Conservation (phyloP, 495 filamentous ascomycete genomes). For the Talaromyces trachyspermus region DNA sequence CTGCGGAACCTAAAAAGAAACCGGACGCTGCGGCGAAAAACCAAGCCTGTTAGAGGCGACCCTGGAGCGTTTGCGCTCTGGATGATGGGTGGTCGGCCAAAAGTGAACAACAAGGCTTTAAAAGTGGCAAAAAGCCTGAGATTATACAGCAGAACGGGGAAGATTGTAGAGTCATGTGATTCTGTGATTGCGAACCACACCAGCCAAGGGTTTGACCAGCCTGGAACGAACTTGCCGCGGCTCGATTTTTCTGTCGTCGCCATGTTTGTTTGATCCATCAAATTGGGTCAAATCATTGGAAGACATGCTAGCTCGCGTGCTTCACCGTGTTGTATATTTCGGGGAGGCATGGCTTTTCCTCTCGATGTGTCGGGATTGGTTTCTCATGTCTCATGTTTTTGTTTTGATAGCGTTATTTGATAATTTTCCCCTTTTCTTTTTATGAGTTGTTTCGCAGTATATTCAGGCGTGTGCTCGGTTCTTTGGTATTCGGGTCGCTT, state of each 20-base stretch:
- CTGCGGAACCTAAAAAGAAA: constrained; percentile 29
- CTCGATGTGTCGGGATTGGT: constrained; percentile 19
- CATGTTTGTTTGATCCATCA: not conserved
- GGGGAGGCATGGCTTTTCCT: constrained; percentile 27
- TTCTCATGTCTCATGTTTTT: constrained; percentile 11
- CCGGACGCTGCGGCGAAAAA: constrained; percentile 24
- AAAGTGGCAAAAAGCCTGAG: constrained; percentile 33
- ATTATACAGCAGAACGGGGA: constrained; percentile 16
- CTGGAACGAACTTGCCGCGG: not conserved
- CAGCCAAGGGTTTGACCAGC: not conserved
- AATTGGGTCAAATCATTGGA: not conserved
- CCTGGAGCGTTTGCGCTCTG: constrained; percentile 33
- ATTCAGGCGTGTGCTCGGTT: constrained; percentile 2
- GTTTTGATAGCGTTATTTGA: not conserved
- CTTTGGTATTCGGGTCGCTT: constrained; percentile 1
- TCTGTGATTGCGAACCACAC: not conserved
- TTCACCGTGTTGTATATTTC: constrained; percentile 13
- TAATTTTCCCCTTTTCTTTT: not conserved
- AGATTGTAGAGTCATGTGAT: constrained; percentile 16
- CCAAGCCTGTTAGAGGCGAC: constrained; percentile 16
- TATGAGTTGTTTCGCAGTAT: constrained; percentile 1
- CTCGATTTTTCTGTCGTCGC: not conserved
- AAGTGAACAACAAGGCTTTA: constrained; percentile 22
- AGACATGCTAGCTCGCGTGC: not conserved
- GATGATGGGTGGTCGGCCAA: constrained; percentile 31